A percentile compares a stretch with the other conserved stretches of the same genome.
Conservation (phyloP, 1,284 basidiomycete genomes). For the Rhodotorula mucilaginosa region DNA sequence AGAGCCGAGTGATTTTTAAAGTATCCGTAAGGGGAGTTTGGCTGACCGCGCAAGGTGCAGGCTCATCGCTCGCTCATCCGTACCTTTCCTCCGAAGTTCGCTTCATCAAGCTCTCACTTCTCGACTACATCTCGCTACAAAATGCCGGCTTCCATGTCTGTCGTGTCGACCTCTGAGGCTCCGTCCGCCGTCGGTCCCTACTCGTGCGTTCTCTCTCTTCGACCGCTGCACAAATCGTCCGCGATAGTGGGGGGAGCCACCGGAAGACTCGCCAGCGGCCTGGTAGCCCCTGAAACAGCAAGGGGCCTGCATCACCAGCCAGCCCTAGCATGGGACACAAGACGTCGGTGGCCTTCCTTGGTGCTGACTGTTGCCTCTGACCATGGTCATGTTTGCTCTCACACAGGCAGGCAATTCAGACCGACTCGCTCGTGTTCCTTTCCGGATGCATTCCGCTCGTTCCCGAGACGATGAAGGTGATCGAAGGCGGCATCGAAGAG, state of each 20-base stretch:
- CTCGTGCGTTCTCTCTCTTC: constrained; percentile 49
- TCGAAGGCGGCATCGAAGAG: constrained; percentile 72
- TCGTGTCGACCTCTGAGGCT: constrained; percentile 51
- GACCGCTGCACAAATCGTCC: not conserved
- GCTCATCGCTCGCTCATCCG: not conserved
- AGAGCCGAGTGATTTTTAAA: too few relatives aligned
- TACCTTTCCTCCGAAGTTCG: not conserved
- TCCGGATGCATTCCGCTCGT: constrained; percentile 88
- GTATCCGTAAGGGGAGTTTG: too few relatives aligned
- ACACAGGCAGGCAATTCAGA: constrained; percentile 65
- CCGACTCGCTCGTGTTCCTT: constrained; percentile 75
- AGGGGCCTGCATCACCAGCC: too few relatives aligned
- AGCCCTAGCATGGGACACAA: too few relatives aligned
- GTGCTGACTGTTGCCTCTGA: not conserved
- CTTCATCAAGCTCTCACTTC: not conserved
- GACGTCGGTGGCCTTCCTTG: too few relatives aligned
- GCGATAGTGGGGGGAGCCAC: not conserved
- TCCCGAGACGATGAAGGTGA: constrained; percentile 70
- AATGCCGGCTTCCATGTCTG: not conserved
- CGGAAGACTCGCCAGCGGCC: not conserved
- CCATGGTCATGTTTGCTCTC: not conserved
- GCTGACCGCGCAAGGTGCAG: too few relatives aligned
- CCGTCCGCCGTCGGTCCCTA: constrained; percentile 87
- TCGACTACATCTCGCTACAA: not conserved
- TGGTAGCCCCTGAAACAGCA: not conserved